Evolutionary conservation across 2,329 filamentous ascomycete species (phyloP), one percentile per base, ranked within the genome.

Genomic region (Phaeosphaeriaceae sp.): DNA sequence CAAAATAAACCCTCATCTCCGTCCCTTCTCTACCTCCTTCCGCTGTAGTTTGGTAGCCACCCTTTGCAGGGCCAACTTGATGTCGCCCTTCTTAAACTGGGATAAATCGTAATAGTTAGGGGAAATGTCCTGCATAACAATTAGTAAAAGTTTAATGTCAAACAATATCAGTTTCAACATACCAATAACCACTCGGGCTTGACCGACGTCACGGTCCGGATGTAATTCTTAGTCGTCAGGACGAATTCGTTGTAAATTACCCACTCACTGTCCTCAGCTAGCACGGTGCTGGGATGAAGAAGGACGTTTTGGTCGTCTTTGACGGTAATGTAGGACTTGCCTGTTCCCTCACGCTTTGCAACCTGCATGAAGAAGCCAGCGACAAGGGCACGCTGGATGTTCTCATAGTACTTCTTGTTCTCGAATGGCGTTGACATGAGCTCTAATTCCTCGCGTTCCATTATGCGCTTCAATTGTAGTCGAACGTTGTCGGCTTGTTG

Each of bases 311-410:
- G 93, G 67, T 97, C 89, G 70, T 99, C 95, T 79, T 97, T 99
- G 72, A 99, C 88, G 1, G 94, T 99, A 56, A 87, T 86, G 77
- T 99, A 99, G 34, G 90, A 85, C 81, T 97, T 97, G 68, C 90
- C 89, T 23, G 84, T 87, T 42, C 84, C 85, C 68, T 97, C 92
- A 71, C 89, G 91, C 85, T 96, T 97, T 50, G 94, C 95, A 17
- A 97, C 90, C 74, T 99, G 94, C 94, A 99, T 99, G 82, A 99
- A 99, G 82, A 99, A 99, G 28, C 95, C 94, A 1, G 92, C 84
- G 11, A 97, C 88, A 12, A 99, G 83, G 7, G 94, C 93, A 30
- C 92, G 87, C 36, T 93, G 89, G 66, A 99, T 99, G 74, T 99
- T 99, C 73, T 86, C 91, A 76, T 97, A 99, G 80, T 99, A 99